Percentiles rank a stretch among this genome's conserved stretches.
phyloP scores from a whole-genome alignment of 441 rosid species.

The Jatropha multifida region DNA sequence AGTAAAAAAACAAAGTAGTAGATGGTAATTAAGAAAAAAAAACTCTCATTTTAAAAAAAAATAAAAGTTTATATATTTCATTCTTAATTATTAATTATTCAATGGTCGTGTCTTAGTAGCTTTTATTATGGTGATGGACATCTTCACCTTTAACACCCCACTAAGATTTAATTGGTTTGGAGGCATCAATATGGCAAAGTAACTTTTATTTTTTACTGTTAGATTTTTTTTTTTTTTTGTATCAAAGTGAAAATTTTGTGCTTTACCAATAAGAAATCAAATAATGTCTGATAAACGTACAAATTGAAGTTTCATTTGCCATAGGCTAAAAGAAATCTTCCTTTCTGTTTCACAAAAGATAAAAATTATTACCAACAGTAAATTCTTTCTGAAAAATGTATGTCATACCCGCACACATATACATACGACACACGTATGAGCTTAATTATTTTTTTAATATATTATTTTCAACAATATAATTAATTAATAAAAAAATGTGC shows the following conservation, averaged over 20 bases:
- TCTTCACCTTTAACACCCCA: conserved; percentile 19
- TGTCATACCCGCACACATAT: no score
- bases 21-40: no score
- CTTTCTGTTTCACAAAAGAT: no score
- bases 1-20: no score
- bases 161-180: neutral
- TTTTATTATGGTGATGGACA: conserved; percentile 11
- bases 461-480: no score
- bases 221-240: neutral
- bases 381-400: neutral
- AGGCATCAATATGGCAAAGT: neutral
- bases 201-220: neutral
- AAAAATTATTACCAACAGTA: neutral
- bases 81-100: neutral
- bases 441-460: no score
- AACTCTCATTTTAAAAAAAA: no score
- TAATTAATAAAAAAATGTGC: no score
- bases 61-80: no score
- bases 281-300: neutral
- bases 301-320: neutral
- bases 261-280: neutral
- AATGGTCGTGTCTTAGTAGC: neutral
- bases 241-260: no score
- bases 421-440: no score
- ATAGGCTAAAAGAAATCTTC: no score